phyloP scores from a whole-genome alignment of 2,329 filamentous ascomycete genomes.

The Sporothrix phasma region DNA sequence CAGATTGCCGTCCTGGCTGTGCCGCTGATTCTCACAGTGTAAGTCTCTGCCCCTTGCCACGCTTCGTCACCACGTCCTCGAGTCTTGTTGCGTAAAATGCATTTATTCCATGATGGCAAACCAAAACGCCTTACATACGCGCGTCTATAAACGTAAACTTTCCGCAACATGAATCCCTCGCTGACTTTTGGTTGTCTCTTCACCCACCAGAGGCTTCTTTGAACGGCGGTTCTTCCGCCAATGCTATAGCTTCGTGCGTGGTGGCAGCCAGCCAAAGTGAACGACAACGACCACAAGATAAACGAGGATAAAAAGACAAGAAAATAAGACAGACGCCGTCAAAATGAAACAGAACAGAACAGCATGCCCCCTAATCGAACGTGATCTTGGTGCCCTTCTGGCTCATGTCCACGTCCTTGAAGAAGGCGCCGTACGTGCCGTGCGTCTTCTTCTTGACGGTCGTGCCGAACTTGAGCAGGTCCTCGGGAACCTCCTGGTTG shows the following conservation, averaged over 20 bases:
- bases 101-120: neutral
- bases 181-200: conserved; percentile 3
- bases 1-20: conserved; percentile 41
- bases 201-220: conserved; percentile 36
- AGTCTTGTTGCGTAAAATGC: conserved; percentile 1
- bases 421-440: conserved; percentile 89
- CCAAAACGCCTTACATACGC: conserved; percentile 4
- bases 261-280: neutral
- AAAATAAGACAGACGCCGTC: neutral
- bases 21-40: conserved; percentile 49
- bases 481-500: conserved; percentile 81
- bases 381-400: conserved; percentile 86
- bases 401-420: conserved; percentile 76
- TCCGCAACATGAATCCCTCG: neutral
- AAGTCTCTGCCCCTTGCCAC: conserved; percentile 31
- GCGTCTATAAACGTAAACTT: conserved; percentile 2
- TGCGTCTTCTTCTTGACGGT: conserved; percentile 99
- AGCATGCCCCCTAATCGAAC: conserved; percentile 51
- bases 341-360: neutral
- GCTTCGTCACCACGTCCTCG: too few species aligned
- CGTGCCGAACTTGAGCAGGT: conserved; percentile 87
- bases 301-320: neutral
- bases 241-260: conserved; percentile 29
- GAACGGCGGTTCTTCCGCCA: conserved; percentile 45
- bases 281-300: neutral